phyloP scores from a whole-genome alignment of 768 basidiomycete genomes.

The Rhizopogon rudus region DNA sequence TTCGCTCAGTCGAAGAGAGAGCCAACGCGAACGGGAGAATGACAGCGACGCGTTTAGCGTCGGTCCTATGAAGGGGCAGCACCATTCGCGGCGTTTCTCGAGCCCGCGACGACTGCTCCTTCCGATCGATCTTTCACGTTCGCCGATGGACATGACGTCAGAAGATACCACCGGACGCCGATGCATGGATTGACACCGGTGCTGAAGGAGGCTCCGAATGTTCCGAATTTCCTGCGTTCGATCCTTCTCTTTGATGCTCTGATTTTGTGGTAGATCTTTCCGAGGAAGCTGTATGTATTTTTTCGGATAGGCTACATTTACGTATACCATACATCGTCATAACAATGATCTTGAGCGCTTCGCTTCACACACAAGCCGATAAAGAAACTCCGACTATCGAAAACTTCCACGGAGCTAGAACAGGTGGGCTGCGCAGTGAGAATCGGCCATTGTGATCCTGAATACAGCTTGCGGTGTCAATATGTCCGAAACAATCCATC shows the following conservation, averaged over 20 bases:
- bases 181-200: slow-evolving; percentile 37
- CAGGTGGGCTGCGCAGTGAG: too few relatives aligned
- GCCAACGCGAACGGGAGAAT: slow-evolving; percentile 9
- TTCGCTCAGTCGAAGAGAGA: slow-evolving; percentile 8
- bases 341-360: neutral
- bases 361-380: too few relatives aligned
- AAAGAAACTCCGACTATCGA: neutral
- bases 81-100: neutral
- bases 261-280: neutral
- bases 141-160: neutral
- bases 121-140: slow-evolving; percentile 5
- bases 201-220: slow-evolving; percentile 26
- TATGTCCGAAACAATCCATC: neutral
- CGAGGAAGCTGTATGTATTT: neutral
- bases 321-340: neutral
- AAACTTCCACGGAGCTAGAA: too few relatives aligned
- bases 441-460: neutral
- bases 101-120: slow-evolving; percentile 5
- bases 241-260: neutral
- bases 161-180: slow-evolving; percentile 19
- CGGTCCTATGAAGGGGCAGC: neutral
- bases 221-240: slow-evolving; percentile 8
- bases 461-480: neutral
- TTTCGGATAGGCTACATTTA: too few relatives aligned
- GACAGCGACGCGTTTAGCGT: slow-evolving; percentile 14